phyloP scores from a whole-genome alignment of 306 rosid species.

The Corylus heterophylla region DNA sequence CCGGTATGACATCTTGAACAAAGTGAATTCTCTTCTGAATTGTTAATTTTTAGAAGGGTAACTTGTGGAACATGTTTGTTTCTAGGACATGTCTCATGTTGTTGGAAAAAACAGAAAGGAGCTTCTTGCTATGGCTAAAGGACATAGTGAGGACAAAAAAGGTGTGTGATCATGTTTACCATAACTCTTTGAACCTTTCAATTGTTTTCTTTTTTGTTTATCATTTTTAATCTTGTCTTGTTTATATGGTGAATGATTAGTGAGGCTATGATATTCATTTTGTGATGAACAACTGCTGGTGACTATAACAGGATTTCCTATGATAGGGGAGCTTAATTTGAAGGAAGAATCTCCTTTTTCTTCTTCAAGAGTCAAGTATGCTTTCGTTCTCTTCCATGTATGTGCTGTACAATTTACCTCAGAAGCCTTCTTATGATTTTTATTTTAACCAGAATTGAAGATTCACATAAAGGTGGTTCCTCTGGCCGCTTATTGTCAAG shows the following conservation, averaged over 20 bases:
- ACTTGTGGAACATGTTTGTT: constrained; percentile 33
- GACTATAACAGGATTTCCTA: constrained; percentile 51
- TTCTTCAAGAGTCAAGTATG: constrained; percentile 82
- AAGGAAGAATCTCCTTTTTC: constrained; percentile 86
- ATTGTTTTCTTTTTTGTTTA: neutral
- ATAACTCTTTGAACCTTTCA: neutral
- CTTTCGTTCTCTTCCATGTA: constrained; percentile 18
- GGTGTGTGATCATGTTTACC: constrained; percentile 46
- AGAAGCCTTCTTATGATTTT: constrained; percentile 26
- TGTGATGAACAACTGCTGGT: constrained; percentile 23
- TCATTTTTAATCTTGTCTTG: neutral
- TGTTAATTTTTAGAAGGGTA: constrained; percentile 22
- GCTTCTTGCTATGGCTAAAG: constrained; percentile 98
- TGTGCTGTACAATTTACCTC: constrained; percentile 18
- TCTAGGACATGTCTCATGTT: constrained; percentile 95
- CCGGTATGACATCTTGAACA: constrained; percentile 66
- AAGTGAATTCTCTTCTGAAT: constrained; percentile 18
- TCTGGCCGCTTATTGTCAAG: constrained; percentile 62
- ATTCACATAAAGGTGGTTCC: constrained; percentile 70
- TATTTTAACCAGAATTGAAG: constrained; percentile 71
- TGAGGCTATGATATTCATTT: constrained; percentile 13
- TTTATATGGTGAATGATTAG: constrained; percentile 10
- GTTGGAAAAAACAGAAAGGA: constrained; percentile 94
- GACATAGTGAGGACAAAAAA: constrained; percentile 89
- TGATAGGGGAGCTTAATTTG: constrained; percentile 63